Conservation (phyloP, 345 rosid genomes). For the Corchorus olitorius region DNA sequence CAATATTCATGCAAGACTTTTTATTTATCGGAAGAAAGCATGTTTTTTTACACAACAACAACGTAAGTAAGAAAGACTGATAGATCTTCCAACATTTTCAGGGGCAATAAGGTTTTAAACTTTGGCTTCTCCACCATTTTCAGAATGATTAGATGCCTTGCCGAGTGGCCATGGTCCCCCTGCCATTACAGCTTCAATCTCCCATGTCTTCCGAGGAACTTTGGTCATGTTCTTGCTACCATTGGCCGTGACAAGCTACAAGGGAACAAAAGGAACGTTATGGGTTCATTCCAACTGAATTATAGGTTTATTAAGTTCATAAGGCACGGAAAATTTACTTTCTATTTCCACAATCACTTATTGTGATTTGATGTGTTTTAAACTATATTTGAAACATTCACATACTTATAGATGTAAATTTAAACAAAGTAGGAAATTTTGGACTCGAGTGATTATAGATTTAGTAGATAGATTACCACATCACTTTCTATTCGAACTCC, state of each 20-base stretch:
- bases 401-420: background rate
- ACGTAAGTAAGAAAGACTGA: background rate
- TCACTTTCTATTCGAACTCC: slow-evolving; percentile 98
- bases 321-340: background rate
- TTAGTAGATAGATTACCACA: slow-evolving; percentile 52
- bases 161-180: slow-evolving; percentile 69
- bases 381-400: background rate
- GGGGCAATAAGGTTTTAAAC: background rate
- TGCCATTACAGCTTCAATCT: slow-evolving; percentile 94
- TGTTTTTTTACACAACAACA: too few relatives aligned
- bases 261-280: background rate
- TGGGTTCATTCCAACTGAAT: too few relatives aligned
- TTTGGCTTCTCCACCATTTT: background rate
- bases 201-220: slow-evolving; percentile 60
- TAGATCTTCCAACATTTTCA: background rate
- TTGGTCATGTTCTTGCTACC: slow-evolving; percentile 87
- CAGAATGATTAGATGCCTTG: background rate
- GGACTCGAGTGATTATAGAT: background rate
- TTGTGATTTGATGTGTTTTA: background rate
- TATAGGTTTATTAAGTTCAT: slow-evolving; percentile 15
- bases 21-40: background rate
- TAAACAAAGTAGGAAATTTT: slow-evolving; percentile 5
- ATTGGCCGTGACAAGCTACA: slow-evolving; percentile 57
- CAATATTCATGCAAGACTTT: background rate
- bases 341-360: background rate